Percentiles rank a stretch among this genome's conserved stretches.
These are phyloP conservation scores for Theileria annulata DNA, from an alignment of 169 alveolate genomes.

Conservation along the genomic window DNA sequence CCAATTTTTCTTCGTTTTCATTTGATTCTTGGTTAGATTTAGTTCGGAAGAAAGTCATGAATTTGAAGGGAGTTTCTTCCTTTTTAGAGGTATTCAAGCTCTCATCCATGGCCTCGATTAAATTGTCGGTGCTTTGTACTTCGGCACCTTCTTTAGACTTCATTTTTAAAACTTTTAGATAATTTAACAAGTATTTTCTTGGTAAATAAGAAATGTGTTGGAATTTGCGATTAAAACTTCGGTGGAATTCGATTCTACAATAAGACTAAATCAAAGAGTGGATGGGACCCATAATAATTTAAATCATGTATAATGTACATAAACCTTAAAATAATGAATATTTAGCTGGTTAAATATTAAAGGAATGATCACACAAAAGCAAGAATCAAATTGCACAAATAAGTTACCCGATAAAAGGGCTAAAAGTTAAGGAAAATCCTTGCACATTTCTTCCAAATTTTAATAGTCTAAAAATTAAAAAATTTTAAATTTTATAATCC, in stretches of 20 bases:
- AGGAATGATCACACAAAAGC: not conserved
- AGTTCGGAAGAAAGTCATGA: not conserved
- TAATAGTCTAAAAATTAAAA: not conserved
- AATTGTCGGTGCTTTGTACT: not conserved
- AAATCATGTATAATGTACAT: not conserved
- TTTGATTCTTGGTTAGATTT: not conserved
- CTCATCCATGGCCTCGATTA: not conserved
- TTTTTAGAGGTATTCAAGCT: not conserved
- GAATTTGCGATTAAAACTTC: not conserved
- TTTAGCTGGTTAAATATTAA: not conserved
- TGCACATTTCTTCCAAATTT: not conserved
- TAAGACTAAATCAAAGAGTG: no score
- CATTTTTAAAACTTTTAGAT: conserved; percentile 3
- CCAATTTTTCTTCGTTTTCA: not conserved
- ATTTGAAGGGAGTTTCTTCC: not conserved
- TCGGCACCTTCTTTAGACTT: not conserved
- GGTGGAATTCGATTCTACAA: not conserved
- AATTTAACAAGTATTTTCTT: not conserved
- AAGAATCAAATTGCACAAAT: conserved; percentile 17
- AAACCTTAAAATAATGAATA: no score
- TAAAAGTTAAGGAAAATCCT: not conserved
- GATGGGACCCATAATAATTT: not conserved
- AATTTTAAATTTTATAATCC: no score
- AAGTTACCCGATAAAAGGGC: not conserved
- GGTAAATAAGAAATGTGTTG: not conserved